phyloP scores from a whole-genome alignment of 768 basidiomycete genomes.

The Myochromella boudieri region DNA sequence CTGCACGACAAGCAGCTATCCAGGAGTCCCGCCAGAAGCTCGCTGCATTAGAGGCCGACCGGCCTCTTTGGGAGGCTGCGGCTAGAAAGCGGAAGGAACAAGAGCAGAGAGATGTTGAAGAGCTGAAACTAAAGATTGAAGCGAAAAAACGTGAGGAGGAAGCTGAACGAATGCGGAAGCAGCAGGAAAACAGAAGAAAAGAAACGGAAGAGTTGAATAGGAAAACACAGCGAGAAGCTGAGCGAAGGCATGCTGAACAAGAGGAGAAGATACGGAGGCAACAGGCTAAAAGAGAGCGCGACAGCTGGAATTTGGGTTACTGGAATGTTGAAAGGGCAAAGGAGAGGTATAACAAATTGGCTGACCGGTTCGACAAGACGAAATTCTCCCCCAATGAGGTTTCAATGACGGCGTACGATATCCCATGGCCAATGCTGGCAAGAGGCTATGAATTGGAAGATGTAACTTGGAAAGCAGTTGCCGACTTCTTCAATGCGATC shows the following conservation, averaged over 20 bases:
- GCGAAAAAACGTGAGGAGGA: slow-evolving; percentile 21
- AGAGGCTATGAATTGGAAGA: slow-evolving; percentile 56
- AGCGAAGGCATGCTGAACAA: slow-evolving; percentile 21
- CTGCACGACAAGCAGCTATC: slow-evolving; percentile 40
- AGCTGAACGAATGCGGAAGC: slow-evolving; percentile 26
- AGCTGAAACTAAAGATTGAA: slow-evolving; percentile 19
- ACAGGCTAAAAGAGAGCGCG: slow-evolving; percentile 41
- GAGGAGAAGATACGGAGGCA: slow-evolving; percentile 38
- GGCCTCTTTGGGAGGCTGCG: slow-evolving; percentile 59
- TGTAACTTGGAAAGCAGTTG: slow-evolving; percentile 70
- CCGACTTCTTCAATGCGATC: slow-evolving; percentile 64
- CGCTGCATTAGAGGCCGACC: slow-evolving; percentile 63
- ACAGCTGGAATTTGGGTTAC: slow-evolving; percentile 55
- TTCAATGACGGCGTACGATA: slow-evolving; percentile 56
- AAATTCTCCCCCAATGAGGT: slow-evolving; percentile 52
- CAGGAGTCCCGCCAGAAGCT: slow-evolving; percentile 68
- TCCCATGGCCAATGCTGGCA: slow-evolving; percentile 81
- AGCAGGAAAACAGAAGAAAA: slow-evolving; percentile 24
- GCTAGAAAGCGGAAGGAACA: slow-evolving; percentile 43
- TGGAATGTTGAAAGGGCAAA: slow-evolving; percentile 71
- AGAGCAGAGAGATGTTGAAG: slow-evolving; percentile 43
- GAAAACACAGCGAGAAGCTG: slow-evolving; percentile 16
- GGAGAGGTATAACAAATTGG: slow-evolving; percentile 61
- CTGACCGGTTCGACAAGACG: slow-evolving; percentile 61
- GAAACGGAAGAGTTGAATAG: slow-evolving; percentile 15